Evolutionary conservation across 345 rosid genomes (phyloP), one percentile per base, ranked within the genome.

Genomic region (Pelargonium nanum): DNA sequence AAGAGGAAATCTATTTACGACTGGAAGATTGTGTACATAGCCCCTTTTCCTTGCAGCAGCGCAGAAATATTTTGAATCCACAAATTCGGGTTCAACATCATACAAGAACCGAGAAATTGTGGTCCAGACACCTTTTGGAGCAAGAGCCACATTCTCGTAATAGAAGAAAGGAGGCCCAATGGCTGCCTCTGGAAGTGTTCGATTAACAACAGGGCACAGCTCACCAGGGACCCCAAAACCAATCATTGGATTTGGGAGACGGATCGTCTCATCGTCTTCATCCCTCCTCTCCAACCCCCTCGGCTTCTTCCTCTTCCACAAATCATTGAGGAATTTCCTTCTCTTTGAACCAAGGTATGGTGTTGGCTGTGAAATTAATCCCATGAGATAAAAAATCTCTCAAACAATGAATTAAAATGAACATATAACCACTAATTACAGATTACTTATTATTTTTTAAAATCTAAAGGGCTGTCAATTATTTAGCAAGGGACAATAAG

Each of bases 11-110:
- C 98, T 80, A 53, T 81, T 70, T 6, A 61, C 2, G 26, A 85
- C 77, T 4, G 97, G 97, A 7, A 89, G 86, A 45, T 93, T 93
- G 70, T 93, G 98, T 13, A 92, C 58, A 52, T 89, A 89, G 0
- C 97, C 98, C 65, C 98, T 77, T 68, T 92, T 92, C 68, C 98
- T 82, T 10, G 97, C 97, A 54, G 97, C 70, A 20, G 94, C 98
- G 61, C 97, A 89, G 40, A 92, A 81, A 21, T 78, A 75, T 22
- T 83, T 85, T 0, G 97, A 92, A 67, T 89, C 98, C 0, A 92
- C 97, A 65, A 89, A 89, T 61, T 92, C 97, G 0, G 98, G 98
- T 64, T 76, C 78, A 34, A 89, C 75, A 6, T 87, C 93, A 26
- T 75, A 85, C 20, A 92, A 48, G 28, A 74, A 80, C 1, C 95